These are phyloP conservation scores for Rutstroemia sydowiana DNA, from an alignment of 2,329 filamentous ascomycete genomes.

Conservation along the genomic window DNA sequence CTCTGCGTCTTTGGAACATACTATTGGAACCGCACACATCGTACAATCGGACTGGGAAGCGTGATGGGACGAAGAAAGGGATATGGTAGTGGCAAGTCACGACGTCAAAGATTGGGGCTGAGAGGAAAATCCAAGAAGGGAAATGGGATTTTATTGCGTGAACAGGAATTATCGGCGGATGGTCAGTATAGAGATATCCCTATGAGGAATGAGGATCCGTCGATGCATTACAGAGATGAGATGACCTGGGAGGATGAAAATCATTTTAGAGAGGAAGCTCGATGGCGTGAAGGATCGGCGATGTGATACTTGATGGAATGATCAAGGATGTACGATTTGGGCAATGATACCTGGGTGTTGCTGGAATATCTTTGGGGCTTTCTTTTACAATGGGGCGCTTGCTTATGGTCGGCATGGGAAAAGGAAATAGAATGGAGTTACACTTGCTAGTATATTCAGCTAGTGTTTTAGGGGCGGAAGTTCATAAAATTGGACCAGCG, in stretches of 20 bases:
- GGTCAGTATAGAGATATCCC: conserved; percentile 21
- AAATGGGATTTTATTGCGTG: conserved; percentile 19
- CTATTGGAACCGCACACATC: conserved; percentile 23
- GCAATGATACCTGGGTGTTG: no score
- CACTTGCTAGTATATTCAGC: no score
- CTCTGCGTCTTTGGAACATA: conserved; percentile 21
- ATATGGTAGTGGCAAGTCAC: conserved; percentile 26
- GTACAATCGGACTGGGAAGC: conserved; percentile 26
- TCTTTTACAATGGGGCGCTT: no score
- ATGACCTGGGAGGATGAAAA: conserved; percentile 1
- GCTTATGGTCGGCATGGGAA: no score
- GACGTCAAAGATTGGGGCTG: conserved; percentile 23
- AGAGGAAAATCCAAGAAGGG: conserved; percentile 14
- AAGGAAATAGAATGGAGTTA: no score
- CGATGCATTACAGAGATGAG: conserved; percentile 9
- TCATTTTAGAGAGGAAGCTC: background rate
- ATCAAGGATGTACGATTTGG: no score
- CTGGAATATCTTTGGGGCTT: no score
- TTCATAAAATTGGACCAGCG: no score
- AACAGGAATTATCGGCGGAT: conserved; percentile 18
- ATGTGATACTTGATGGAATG: no score
- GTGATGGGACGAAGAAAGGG: conserved; percentile 26
- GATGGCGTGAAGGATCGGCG: background rate
- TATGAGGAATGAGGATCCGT: background rate
- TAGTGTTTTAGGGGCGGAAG: no score